Evolutionary conservation across 192 early-diverging fungal species (phyloP).

Genomic region (Thamnidium elegans): DNA sequence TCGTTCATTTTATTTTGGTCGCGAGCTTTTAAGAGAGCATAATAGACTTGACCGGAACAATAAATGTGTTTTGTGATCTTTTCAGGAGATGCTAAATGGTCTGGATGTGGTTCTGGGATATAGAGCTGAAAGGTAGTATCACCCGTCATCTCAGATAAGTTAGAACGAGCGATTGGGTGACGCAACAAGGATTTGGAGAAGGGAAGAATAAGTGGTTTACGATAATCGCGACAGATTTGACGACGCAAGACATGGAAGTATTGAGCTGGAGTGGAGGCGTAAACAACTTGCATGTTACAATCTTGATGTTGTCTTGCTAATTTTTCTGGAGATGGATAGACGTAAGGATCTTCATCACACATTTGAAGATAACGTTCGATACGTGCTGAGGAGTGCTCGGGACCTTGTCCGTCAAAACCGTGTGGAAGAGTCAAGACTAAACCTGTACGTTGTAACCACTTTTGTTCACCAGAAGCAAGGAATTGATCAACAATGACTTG

Average conservation of each 20-base stretch:
- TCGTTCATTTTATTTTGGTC: constrained; percentile 84
- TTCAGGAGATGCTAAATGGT: constrained; percentile 70
- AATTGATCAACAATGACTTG: constrained; percentile 99
- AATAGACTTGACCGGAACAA: constrained; percentile 97
- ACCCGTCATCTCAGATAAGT: constrained; percentile 74
- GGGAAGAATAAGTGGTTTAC: constrained; percentile 78
- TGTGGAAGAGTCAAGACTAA: constrained; percentile 91
- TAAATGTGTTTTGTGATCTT: constrained; percentile 90
- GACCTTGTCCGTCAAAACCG: constrained; percentile 97
- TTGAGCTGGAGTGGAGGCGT: constrained; percentile 92
- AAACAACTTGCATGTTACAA: constrained; percentile 96
- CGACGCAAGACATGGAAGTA: constrained; percentile 94
- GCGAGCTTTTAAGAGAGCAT: constrained; percentile 81
- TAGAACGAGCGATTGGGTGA: constrained; percentile 87
- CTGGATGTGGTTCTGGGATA: constrained; percentile 87
- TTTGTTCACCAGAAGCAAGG: constrained; percentile 92
- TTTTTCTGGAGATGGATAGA: constrained; percentile 71
- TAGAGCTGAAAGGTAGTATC: constrained; percentile 83
- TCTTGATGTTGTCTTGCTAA: constrained; percentile 92
- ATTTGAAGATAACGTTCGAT: constrained; percentile 94
- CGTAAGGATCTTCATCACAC: constrained; percentile 90
- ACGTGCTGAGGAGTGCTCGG: constrained; percentile 94
- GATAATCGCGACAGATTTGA: constrained; percentile 94
- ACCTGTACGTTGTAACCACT: constrained; percentile 96
- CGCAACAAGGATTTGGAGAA: constrained; percentile 88